These are phyloP conservation scores for Noccaea caerulescens DNA, from an alignment of 345 rosid species.

Conservation along the genomic window DNA sequence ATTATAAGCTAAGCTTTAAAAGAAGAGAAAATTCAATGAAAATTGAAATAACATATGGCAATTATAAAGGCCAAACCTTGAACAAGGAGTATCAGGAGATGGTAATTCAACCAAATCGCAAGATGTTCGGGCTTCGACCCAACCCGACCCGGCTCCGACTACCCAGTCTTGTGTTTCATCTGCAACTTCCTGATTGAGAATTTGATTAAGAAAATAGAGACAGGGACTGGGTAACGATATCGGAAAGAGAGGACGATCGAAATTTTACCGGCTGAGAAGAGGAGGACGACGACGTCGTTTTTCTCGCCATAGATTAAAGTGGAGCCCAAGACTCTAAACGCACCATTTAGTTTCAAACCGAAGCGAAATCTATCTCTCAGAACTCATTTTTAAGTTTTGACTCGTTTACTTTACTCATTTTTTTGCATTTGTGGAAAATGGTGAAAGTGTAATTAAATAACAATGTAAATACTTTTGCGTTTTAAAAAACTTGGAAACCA, in stretches of 20 bases:
- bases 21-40: neutral
- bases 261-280: slow-evolving; percentile 41
- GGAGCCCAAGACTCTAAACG: neutral
- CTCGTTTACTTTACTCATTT: too few species aligned
- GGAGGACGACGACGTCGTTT: slow-evolving; percentile 46
- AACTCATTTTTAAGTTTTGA: too few species aligned
- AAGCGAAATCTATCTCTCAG: neutral
- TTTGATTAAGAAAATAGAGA: neutral
- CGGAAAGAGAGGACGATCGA: neutral
- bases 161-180: slow-evolving; percentile 50
- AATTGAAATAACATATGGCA: too few species aligned
- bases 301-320: slow-evolving; percentile 27
- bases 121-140: slow-evolving; percentile 83
- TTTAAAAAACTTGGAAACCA: too few species aligned
- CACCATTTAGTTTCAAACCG: neutral
- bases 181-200: slow-evolving; percentile 37
- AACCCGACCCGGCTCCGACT: slow-evolving; percentile 76
- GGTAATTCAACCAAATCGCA: slow-evolving; percentile 77
- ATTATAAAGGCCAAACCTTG: slow-evolving; percentile 47
- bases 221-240: neutral
- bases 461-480: too few species aligned
- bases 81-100: slow-evolving; percentile 68
- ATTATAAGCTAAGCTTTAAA: neutral
- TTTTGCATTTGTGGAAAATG: too few species aligned
- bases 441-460: too few species aligned